These are phyloP conservation scores for Microbotryum silenes-acaulis DNA, from an alignment of 1,284 basidiomycete species.

Conservation along the genomic window DNA sequence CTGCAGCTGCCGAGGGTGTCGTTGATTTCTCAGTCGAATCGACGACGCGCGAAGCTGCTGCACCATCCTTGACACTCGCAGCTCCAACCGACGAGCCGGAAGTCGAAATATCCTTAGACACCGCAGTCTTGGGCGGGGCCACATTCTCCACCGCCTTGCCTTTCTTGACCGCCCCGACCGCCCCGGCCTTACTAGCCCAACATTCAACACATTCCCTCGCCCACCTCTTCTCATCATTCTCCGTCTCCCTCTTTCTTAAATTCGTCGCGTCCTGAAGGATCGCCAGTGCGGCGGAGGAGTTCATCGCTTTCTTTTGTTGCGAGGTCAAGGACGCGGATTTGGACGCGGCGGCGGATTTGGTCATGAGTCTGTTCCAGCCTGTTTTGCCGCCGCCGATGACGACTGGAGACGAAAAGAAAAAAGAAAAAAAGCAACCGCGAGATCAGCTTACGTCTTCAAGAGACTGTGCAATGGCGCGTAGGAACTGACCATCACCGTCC, in stretches of 20 bases:
- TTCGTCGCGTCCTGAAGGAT: neutral
- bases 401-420: slow-evolving; percentile 28
- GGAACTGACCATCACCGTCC: slow-evolving; percentile 28
- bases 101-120: neutral
- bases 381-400: slow-evolving; percentile 51
- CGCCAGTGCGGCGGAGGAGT: no score
- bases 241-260: neutral
- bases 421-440: neutral
- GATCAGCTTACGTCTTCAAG: no score
- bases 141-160: neutral
- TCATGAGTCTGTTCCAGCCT: slow-evolving; percentile 22
- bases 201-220: neutral
- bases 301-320: neutral
- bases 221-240: neutral
- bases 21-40: neutral
- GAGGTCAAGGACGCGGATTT: slow-evolving; percentile 6
- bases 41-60: slow-evolving; percentile 1
- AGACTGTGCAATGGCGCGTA: no score
- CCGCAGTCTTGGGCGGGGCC: no score
- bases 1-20: neutral
- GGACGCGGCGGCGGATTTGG: slow-evolving; percentile 1
- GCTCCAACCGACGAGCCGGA: neutral
- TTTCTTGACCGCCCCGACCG: no score
- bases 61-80: neutral
- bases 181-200: no score